Evolutionary conservation across 768 basidiomycete species (phyloP).

Genomic region (Boletus subcaerulescens): DNA sequence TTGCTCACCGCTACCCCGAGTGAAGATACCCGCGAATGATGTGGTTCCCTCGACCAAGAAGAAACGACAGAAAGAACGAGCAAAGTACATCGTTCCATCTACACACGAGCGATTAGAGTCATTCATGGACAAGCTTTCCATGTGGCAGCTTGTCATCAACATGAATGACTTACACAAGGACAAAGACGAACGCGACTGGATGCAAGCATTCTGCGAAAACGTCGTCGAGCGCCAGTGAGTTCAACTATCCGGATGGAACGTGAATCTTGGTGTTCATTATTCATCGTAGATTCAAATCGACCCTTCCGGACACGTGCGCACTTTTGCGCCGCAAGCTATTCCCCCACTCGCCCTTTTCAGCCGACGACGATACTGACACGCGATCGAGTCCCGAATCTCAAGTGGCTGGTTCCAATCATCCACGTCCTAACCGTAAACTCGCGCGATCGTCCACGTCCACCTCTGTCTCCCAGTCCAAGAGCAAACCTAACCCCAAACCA

Average conservation of each 20-base stretch:
- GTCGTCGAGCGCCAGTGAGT: conserved; percentile 64
- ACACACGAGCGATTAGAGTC: conserved; percentile 58
- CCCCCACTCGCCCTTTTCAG: conserved; percentile 58
- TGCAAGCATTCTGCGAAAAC: conserved; percentile 66
- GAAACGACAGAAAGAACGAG: conserved; percentile 23
- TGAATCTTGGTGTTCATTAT: neutral
- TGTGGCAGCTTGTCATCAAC: conserved; percentile 61
- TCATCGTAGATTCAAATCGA: conserved; percentile 49
- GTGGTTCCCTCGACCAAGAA: conserved; percentile 31
- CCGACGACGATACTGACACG: conserved; percentile 27
- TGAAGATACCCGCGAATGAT: conserved; percentile 23
- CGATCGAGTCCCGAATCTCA: conserved; percentile 13
- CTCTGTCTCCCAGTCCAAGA: conserved; percentile 10
- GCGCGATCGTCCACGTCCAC: conserved; percentile 10
- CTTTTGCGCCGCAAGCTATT: conserved; percentile 68
- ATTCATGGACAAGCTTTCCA: conserved; percentile 77
- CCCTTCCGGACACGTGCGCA: conserved; percentile 50
- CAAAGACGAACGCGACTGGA: conserved; percentile 59
- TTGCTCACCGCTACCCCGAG: conserved; percentile 28
- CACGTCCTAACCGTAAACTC: conserved; percentile 13
- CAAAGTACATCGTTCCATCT: conserved; percentile 23
- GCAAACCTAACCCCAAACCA: conserved; percentile 3
- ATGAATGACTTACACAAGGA: conserved; percentile 36
- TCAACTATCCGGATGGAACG: neutral
- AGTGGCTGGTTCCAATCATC: neutral